These are phyloP conservation scores for Clarireedia monteithiana DNA, from an alignment of 2,329 filamentous ascomycete species.

Conservation along the genomic window DNA sequence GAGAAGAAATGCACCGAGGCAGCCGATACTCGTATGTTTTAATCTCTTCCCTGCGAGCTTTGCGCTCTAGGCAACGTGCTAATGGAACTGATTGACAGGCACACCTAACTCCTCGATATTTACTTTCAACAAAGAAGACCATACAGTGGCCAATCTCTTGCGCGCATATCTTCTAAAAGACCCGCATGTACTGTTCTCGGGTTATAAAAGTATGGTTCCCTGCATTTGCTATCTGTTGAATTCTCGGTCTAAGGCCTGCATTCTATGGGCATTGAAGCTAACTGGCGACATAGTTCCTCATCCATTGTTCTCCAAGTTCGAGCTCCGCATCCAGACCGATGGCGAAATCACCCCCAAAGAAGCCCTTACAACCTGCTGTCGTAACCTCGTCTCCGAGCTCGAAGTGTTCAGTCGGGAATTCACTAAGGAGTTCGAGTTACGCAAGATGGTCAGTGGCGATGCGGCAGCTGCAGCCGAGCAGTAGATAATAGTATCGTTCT, in stretches of 20 bases:
- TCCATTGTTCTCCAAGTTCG: constrained; percentile 43
- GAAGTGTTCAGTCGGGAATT: constrained; percentile 78
- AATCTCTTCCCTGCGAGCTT: no score
- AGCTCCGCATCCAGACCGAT: constrained; percentile 85
- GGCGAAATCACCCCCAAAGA: constrained; percentile 84
- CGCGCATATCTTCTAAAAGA: constrained; percentile 78
- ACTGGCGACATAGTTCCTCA: constrained; percentile 29
- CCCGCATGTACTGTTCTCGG: constrained; percentile 78
- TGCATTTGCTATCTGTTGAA: constrained; percentile 29
- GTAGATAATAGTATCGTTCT: neutral
- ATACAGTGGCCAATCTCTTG: constrained; percentile 88
- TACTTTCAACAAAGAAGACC: constrained; percentile 92
- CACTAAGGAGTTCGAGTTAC: constrained; percentile 83
- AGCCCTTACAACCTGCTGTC: constrained; percentile 72
- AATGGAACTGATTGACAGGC: constrained; percentile 40
- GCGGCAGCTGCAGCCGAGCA: constrained; percentile 11
- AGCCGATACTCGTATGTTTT: constrained; percentile 74
- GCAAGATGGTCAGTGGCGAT: constrained; percentile 63
- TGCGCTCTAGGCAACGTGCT: no score
- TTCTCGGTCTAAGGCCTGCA: no score
- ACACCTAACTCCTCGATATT: constrained; percentile 95
- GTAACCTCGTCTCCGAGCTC: constrained; percentile 74
- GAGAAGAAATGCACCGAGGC: constrained; percentile 92
- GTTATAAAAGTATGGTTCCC: constrained; percentile 64
- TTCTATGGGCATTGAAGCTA: neutral